Conservation (phyloP, 371 early-diverging fungal species). For the Scutellospora calospora region DNA sequence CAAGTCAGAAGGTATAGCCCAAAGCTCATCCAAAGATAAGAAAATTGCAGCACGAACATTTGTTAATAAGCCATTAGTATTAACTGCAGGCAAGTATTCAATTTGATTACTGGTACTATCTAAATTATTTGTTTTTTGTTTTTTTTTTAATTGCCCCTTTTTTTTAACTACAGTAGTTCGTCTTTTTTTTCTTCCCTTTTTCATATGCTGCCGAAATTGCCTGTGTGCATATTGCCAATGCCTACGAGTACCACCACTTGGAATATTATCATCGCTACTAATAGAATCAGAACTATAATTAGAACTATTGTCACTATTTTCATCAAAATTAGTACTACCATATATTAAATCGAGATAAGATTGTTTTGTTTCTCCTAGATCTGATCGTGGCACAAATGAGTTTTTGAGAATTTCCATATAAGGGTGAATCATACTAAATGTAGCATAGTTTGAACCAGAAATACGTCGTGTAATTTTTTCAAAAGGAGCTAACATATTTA, state of each 20-base stretch:
- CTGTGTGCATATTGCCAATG: neutral
- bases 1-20: neutral
- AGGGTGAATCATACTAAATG: neutral
- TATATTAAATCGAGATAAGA: neutral
- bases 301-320: neutral
- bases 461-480: neutral
- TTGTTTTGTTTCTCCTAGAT: neutral
- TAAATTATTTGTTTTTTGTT: too few relatives aligned
- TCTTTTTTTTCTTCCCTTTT: neutral
- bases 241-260: neutral
- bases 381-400: neutral
- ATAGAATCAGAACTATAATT: too few relatives aligned
- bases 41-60: neutral
- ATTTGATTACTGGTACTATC: neutral
- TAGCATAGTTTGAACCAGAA: neutral
- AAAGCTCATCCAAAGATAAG: neutral
- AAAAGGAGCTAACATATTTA: neutral
- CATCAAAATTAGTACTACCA: neutral
- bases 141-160: too few relatives aligned
- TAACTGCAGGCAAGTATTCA: neutral
- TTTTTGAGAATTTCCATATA: slow-evolving; percentile 6
- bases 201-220: neutral
- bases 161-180: neutral
- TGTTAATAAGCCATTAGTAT: neutral
- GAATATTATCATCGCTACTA: neutral